These are phyloP conservation scores for Citrus trifoliata DNA, from an alignment of 345 rosid genomes.

Conservation along the genomic window DNA sequence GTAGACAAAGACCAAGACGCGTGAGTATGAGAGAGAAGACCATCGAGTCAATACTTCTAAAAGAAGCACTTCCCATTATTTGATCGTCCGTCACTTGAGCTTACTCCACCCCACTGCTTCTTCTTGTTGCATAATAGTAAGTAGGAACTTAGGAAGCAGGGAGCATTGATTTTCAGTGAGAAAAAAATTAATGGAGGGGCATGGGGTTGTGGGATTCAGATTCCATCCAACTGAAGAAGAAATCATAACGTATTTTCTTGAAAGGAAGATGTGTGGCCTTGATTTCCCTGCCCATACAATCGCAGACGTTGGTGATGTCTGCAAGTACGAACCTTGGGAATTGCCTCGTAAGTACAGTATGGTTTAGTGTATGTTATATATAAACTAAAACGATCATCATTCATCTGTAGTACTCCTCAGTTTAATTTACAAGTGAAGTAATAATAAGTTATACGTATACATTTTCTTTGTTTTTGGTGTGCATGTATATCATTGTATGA, in stretches of 20 bases:
- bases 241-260: not conserved
- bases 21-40: not conserved
- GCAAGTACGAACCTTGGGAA: not conserved
- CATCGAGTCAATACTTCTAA: not conserved
- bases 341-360: constrained; percentile 32
- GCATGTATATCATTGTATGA: not conserved
- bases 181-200: not conserved
- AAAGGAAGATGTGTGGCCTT: not conserved
- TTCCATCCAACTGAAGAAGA: constrained; percentile 9
- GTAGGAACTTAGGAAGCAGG: too few species aligned
- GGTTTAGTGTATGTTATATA: too few species aligned
- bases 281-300: constrained; percentile 6
- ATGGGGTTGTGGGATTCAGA: constrained; percentile 2
- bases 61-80: not conserved
- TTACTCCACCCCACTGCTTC: not conserved
- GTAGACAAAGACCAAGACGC: not conserved
- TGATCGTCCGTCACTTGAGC: not conserved
- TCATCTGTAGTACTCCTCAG: too few species aligned
- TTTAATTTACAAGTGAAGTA: too few species aligned
- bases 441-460: too few species aligned
- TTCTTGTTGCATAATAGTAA: not conserved
- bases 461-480: too few species aligned
- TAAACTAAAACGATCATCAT: too few species aligned
- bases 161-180: not conserved
- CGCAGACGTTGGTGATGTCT: not conserved